Base-by-base conservation (phyloP, 805 yeast species). In the Starmerella davenportii region DNA sequence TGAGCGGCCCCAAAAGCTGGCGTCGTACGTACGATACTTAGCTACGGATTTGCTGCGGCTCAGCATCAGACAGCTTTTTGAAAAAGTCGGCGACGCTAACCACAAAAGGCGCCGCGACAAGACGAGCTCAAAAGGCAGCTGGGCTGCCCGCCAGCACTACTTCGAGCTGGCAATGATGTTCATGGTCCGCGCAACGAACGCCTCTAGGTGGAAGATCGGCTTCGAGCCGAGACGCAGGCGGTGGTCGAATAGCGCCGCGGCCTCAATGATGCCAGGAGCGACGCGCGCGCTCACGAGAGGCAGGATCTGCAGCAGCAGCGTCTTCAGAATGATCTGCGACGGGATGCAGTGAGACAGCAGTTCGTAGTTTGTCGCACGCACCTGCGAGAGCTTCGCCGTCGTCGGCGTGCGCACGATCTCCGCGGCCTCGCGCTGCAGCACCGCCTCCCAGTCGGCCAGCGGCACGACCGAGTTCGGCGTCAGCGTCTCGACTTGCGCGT, bases 311-410 rank as follows among this genome's bases (percentile, higher is more conserved):
- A 56, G 52, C 20, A 63, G 54, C 35, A 78, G 55, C 31, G 63
- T 74, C 48, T 80, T 81, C 48, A 87, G 60, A 17, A 90, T 75
- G n/a, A 73, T 61, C 41, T 75, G 69, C 2, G 95, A 76, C 0
- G 98, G 96, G 30, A 90, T 87, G 49, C 96, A 85, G 57, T 90
- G 98, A 0, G 95, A 74, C 25, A 90, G 58, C 27, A 90, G 62
- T 54, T 90, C 95, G 57, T 90, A 87, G 60, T 20, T 72, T 63
- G 25, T 78, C 62, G 64, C 92, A 66, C 49, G 76, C 61, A 53
- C 74, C 69, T 31, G 65, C 46, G 46, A 65, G 45, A 53, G 61
- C 52, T 41, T 51, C 25, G 43, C 45, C 18, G 84, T 93, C 1
- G 75, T 67, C 47, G 81, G 69, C 33, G 72, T 77, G 38, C 65